These are phyloP conservation scores for Aspergillus awamori DNA, from an alignment of 2,329 filamentous ascomycete genomes.

Conservation along the genomic window DNA sequence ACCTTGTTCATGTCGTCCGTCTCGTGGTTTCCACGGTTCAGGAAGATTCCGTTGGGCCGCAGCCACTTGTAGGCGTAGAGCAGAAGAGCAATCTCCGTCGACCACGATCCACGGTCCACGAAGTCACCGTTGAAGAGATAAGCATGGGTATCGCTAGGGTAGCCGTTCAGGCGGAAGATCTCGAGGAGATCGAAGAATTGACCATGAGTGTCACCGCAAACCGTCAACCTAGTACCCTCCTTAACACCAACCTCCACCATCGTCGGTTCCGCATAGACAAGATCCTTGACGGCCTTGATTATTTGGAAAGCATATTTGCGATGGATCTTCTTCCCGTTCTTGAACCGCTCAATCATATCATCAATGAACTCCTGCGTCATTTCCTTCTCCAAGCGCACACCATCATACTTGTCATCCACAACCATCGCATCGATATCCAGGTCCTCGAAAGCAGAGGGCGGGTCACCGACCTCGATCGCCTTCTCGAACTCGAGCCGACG, in stretches of 20 bases:
- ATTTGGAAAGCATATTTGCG: slow-evolving; percentile 98
- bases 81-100: slow-evolving; percentile 90
- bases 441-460: slow-evolving; percentile 87
- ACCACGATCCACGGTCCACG: slow-evolving; percentile 97
- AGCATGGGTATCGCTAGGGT: slow-evolving; percentile 80
- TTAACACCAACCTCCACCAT: slow-evolving; percentile 93
- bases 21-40: slow-evolving; percentile 98
- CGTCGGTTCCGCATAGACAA: slow-evolving; percentile 89
- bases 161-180: slow-evolving; percentile 89
- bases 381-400: slow-evolving; percentile 69
- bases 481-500: slow-evolving; percentile 90
- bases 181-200: slow-evolving; percentile 98
- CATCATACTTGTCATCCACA: slow-evolving; percentile 84
- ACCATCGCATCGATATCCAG: slow-evolving; percentile 84
- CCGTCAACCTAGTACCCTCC: slow-evolving; percentile 77
- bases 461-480: slow-evolving; percentile 90
- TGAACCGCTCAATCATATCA: slow-evolving; percentile 96
- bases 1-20: slow-evolving; percentile 99
- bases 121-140: slow-evolving; percentile 99
- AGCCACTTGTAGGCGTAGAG: slow-evolving; percentile 98
- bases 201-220: slow-evolving; percentile 96
- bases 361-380: slow-evolving; percentile 98
- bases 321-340: slow-evolving; percentile 91
- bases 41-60: slow-evolving; percentile 81
- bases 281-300: slow-evolving; percentile 81